Percentiles rank a stretch among this genome's conserved stretches.
Evolutionary conservation across 2,329 filamentous ascomycete species (phyloP).

Genomic region (Byssochlamys sp.): DNA sequence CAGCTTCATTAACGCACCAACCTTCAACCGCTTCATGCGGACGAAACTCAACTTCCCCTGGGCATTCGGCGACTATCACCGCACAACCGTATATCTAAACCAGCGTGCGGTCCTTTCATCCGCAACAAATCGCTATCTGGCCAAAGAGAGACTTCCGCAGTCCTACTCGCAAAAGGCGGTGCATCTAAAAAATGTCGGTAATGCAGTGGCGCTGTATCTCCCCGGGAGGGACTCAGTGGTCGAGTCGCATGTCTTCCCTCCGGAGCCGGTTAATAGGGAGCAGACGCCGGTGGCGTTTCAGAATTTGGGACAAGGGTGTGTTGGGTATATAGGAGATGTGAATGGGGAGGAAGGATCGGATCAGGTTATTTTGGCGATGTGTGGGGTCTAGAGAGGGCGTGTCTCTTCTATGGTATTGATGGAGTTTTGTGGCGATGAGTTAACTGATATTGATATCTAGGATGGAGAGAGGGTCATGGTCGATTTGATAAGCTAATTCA

Average conservation of each 20-base stretch:
- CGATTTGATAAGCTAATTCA: too few species aligned
- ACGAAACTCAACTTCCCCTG: constrained; percentile 13
- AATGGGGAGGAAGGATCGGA: constrained; percentile 14
- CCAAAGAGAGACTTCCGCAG: background rate
- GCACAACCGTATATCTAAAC: constrained; percentile 13
- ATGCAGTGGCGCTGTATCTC: constrained; percentile 4
- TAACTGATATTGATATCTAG: too few species aligned
- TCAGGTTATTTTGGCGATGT: constrained; percentile 15
- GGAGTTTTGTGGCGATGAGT: too few species aligned
- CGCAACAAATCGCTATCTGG: background rate
- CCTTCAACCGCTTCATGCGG: constrained; percentile 13
- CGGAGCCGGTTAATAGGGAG: constrained; percentile 5
- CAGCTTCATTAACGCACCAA: constrained; percentile 11
- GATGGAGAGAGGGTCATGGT: too few species aligned
- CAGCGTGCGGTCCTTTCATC: background rate
- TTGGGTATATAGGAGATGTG: constrained; percentile 21
- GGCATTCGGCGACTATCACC: constrained; percentile 13
- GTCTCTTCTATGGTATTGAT: background rate
- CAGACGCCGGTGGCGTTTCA: constrained; percentile 17
- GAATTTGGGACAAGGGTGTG: constrained; percentile 14
- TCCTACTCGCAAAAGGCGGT: constrained; percentile 6
- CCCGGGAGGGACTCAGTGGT: constrained; percentile 2
- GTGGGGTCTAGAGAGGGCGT: constrained; percentile 9
- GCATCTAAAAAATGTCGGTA: constrained; percentile 4
- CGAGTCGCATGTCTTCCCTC: constrained; percentile 10